phyloP scores from a whole-genome alignment of 2,329 filamentous ascomycete genomes.

The Sarocladium strictum region DNA sequence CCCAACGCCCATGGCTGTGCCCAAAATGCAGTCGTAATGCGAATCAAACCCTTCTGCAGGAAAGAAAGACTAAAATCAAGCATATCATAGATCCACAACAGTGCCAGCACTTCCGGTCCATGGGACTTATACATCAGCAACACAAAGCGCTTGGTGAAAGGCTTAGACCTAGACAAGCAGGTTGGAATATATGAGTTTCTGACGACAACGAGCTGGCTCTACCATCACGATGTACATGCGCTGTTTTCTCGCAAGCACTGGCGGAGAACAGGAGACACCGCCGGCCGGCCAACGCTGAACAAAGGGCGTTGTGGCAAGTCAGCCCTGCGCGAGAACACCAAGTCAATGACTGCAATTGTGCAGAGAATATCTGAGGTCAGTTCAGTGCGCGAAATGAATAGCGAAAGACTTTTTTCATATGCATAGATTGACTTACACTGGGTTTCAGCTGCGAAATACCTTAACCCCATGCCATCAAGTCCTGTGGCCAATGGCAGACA shows the following conservation, averaged over 20 bases:
- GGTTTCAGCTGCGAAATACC: not conserved
- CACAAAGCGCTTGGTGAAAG: not conserved
- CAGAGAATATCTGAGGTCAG: not conserved
- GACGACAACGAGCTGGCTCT: not conserved
- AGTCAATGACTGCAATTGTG: not conserved
- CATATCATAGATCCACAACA: not conserved
- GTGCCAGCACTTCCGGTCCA: not conserved
- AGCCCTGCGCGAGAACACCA: not conserved
- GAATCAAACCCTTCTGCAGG: too few relatives aligned
- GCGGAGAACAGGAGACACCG: not conserved
- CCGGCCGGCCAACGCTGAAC: not conserved
- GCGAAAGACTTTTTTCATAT: not conserved
- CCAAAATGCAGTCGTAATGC: too few relatives aligned
- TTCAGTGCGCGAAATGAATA: not conserved
- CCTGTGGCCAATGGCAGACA: slow-evolving; percentile 7
- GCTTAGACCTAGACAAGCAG: not conserved
- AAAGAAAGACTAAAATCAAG: not conserved
- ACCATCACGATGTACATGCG: slow-evolving; percentile 3
- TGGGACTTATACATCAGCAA: not conserved
- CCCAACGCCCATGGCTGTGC: too few relatives aligned
- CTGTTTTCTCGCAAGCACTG: slow-evolving; percentile 4
- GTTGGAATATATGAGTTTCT: not conserved
- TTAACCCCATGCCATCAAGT: not conserved
- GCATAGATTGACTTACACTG: too few relatives aligned
- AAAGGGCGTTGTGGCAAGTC: too few relatives aligned